Evolutionary conservation across 305 asterid genomes (phyloP).

Genomic region (Fraxinus velutina): DNA sequence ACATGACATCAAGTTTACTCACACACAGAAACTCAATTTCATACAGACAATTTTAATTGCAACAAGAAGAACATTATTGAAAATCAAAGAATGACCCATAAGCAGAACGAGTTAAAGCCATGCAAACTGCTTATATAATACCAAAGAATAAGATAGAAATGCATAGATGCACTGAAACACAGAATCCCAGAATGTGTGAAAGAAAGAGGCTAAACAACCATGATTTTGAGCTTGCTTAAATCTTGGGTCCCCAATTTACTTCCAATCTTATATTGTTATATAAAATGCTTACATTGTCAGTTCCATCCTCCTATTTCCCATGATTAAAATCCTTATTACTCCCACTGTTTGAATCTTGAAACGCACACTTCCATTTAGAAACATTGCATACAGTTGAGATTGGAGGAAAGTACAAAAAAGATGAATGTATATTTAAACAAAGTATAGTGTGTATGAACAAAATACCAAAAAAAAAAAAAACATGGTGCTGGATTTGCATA

Average conservation of each 20-base stretch:
- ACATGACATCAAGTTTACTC: conserved; percentile 28
- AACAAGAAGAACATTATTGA: neutral
- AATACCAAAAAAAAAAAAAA: neutral
- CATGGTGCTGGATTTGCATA: neutral
- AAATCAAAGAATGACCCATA: neutral
- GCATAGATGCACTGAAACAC: neutral
- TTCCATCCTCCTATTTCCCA: neutral
- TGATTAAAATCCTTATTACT: neutral
- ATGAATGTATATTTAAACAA: neutral
- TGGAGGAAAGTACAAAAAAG: neutral
- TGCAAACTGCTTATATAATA: conserved; percentile 8
- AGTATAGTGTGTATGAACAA: neutral
- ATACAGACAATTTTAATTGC: neutral
- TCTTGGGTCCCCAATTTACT: neutral
- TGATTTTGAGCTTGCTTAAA: neutral
- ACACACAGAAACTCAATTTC: conserved; percentile 11
- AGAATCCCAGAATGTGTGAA: neutral
- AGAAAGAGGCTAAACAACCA: neutral
- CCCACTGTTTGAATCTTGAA: neutral
- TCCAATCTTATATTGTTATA: neutral
- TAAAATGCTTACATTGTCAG: neutral
- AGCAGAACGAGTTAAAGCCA: conserved; percentile 3
- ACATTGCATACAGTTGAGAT: neutral
- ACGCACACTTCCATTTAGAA: neutral
- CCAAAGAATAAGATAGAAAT: conserved; percentile 7